These are phyloP conservation scores for Globisporangium radiosum DNA, from an alignment of 352 stramenopile species.

Conservation along the genomic window DNA sequence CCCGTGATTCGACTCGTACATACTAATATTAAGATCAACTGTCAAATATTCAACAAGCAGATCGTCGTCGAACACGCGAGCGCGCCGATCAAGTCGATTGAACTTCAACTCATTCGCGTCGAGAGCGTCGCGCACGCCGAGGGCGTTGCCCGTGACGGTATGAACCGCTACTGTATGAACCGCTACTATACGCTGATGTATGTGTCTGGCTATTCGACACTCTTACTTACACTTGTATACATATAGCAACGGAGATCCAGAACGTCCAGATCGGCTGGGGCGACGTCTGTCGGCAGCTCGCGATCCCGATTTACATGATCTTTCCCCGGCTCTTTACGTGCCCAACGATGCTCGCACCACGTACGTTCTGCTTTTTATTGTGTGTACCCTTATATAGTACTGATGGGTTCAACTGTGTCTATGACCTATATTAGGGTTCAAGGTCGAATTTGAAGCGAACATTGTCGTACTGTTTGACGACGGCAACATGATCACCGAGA, in stretches of 20 bases:
- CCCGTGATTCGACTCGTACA: neutral
- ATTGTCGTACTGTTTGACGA: constrained; percentile 90
- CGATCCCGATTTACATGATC: constrained; percentile 94
- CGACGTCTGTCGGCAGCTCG: constrained; percentile 83
- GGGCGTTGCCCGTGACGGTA: constrained; percentile 75
- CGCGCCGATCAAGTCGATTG: constrained; percentile 79
- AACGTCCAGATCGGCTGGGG: constrained; percentile 92
- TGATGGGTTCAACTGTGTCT: no score
- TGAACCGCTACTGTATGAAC: neutral
- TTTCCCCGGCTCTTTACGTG: constrained; percentile 91
- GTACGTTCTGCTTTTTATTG: constrained; percentile 19
- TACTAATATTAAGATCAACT: neutral
- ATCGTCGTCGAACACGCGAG: constrained; percentile 75
- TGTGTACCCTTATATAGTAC: neutral
- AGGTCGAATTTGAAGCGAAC: constrained; percentile 91
- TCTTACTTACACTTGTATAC: no score
- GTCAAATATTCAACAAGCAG: constrained; percentile 13
- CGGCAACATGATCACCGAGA: constrained; percentile 89
- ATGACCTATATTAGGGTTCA: constrained; percentile 45
- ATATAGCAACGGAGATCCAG: constrained; percentile 89
- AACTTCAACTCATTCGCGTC: constrained; percentile 88
- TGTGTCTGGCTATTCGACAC: no score
- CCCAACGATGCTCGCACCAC: constrained; percentile 81
- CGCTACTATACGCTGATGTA: no score
- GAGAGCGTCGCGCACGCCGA: constrained; percentile 81